A percentile compares a stretch with the other conserved stretches of the same genome.
Conservation (phyloP, 257 asterid genomes). For the Haberlea rhodopensis region DNA sequence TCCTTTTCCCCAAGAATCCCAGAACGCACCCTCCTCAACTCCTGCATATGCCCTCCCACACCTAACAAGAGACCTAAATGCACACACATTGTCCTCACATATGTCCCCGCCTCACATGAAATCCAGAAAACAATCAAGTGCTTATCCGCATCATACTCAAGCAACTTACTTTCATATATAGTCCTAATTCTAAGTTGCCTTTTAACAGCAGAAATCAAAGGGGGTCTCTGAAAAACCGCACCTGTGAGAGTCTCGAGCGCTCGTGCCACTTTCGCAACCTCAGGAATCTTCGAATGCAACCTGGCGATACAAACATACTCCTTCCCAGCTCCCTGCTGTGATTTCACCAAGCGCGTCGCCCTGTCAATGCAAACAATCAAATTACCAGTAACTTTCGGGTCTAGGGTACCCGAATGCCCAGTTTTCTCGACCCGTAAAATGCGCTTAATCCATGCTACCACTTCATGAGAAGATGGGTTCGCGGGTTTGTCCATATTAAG, state of each 20-base stretch:
- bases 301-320: constrained; percentile 89
- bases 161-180: constrained; percentile 82
- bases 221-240: constrained; percentile 93
- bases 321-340: constrained; percentile 97
- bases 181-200: constrained; percentile 94
- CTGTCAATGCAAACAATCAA: constrained; percentile 89
- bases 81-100: constrained; percentile 90
- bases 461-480: constrained; percentile 92
- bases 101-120: constrained; percentile 95
- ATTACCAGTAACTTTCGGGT: constrained; percentile 93
- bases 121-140: constrained; percentile 95
- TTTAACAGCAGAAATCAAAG: constrained; percentile 87
- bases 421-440: constrained; percentile 83
- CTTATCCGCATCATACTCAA: constrained; percentile 71
- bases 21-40: constrained; percentile 77
- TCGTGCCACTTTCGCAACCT: constrained; percentile 66
- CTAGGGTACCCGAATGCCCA: constrained; percentile 93
- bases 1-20: constrained; percentile 94
- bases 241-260: constrained; percentile 88
- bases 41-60: constrained; percentile 96
- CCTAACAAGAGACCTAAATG: constrained; percentile 92
- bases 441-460: constrained; percentile 94
- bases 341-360: constrained; percentile 87
- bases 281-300: constrained; percentile 75
- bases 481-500: constrained; percentile 84